Evolutionary conservation across 495 filamentous ascomycete species (phyloP), one percentile per base, ranked within the genome.

Genomic region (Talaromyces nanjingensis): DNA sequence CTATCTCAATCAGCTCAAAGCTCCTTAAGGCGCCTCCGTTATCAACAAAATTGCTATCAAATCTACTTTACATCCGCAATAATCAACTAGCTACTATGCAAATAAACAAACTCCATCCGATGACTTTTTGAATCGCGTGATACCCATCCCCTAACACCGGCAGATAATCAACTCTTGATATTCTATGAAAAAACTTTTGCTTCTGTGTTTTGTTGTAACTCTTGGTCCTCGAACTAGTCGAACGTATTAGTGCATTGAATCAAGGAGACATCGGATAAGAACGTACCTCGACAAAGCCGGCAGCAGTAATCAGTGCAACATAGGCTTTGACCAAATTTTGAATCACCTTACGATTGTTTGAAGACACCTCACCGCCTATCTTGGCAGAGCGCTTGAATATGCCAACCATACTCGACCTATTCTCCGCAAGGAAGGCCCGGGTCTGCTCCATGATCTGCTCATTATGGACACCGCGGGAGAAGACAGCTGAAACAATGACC

Each of bases 311-410:
- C 12, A 89, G 73, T 20, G 83, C 74, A 63, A 84, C 81, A 64
- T 85, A 87, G 18, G 84, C 77, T 69, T 87, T 85, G 64, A 85
- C 83, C 58, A 89, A 69, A 42, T 84, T 80, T 11, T 71, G 72
- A 47, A 89, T 70, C 16, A 73, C 68, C 20, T 71, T 66, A 5
- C 76, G 73, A 49, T 77, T 73, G 25, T 79, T 76, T 45, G 74
- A 66, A 64, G 70, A 66, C 12, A 71, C 68, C 24, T 71, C 68
- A 16, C 81, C 81, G 2, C 91, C 91, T 64, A 97, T 90, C 45
- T 87, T 89, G 1, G 90, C 91, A 71, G 88, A 89, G 55, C 91
- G 82, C 75, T 99, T 99, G 70, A 98, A 91, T n/a, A 96, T 86
- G 20, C 91, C 88, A 65, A 96, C 85, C 64, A 96, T 88, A 65